Conservation (phyloP, 768 basidiomycete species). For the Hygrophorus pudorinus region DNA sequence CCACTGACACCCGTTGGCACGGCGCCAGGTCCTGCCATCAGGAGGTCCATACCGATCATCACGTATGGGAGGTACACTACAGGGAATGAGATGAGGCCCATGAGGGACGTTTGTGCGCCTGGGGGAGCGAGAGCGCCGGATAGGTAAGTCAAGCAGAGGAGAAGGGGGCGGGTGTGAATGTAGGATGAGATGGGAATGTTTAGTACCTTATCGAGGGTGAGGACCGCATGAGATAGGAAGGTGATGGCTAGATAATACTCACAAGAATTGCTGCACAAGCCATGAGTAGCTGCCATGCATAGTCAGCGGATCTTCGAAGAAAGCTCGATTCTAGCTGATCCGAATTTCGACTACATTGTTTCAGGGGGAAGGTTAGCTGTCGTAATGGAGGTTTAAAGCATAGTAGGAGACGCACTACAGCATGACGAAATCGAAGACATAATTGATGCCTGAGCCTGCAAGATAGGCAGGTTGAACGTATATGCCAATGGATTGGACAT, state of each 20-base stretch:
- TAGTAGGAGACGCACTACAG: conserved; percentile 44
- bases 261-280: conserved; percentile 52
- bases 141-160: conserved; percentile 61
- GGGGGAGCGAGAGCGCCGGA: conserved; percentile 55
- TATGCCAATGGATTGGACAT: not conserved
- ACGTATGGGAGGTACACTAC: conserved; percentile 65
- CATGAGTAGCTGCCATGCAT: conserved; percentile 63
- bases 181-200: conserved; percentile 51
- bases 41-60: conserved; percentile 61
- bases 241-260: conserved; percentile 16
- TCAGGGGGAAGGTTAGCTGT: not conserved
- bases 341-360: conserved; percentile 45
- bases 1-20: conserved; percentile 57
- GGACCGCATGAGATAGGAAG: not conserved
- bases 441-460: conserved; percentile 38
- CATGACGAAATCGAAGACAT: conserved; percentile 61
- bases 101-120: conserved; percentile 59
- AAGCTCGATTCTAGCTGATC: conserved; percentile 61
- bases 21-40: conserved; percentile 47
- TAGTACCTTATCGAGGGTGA: conserved; percentile 22
- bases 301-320: conserved; percentile 52
- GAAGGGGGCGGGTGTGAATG: conserved; percentile 54
- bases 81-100: conserved; percentile 72
- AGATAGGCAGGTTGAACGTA: not conserved
- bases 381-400: not conserved